These are phyloP conservation scores for Paramecium primaurelia DNA, from an alignment of 73 alveolate species.

Conservation along the genomic window DNA sequence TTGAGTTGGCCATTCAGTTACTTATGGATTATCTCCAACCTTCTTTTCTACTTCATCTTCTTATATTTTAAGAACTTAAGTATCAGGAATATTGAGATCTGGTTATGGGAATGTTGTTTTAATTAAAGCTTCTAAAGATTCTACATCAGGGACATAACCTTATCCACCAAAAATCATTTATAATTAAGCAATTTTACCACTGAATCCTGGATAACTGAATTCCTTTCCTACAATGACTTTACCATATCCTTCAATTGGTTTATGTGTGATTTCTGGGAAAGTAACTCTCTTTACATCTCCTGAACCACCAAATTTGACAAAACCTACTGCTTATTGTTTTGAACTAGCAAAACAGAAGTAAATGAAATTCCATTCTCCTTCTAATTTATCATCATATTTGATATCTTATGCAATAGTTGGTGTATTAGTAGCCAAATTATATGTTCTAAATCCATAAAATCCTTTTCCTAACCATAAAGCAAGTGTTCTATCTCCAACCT, in stretches of 20 bases:
- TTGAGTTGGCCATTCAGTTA: slow-evolving; percentile 2
- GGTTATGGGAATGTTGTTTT: slow-evolving; percentile 13
- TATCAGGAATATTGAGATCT: neutral
- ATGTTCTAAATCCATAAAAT: slow-evolving; percentile 6
- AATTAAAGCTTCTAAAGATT: neutral
- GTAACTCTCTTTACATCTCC: neutral
- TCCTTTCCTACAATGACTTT: neutral
- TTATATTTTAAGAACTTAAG: neutral
- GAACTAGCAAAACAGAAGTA: slow-evolving; percentile 23
- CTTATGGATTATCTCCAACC: neutral
- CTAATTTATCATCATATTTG: slow-evolving; percentile 9
- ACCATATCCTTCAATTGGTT: slow-evolving; percentile 12
- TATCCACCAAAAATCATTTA: slow-evolving; percentile 9
- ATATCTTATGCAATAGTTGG: slow-evolving; percentile 6
- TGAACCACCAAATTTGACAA: neutral
- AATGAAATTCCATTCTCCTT: slow-evolving; percentile 44
- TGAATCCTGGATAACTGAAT: neutral
- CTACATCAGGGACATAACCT: slow-evolving; percentile 16
- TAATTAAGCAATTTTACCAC: neutral
- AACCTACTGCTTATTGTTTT: slow-evolving; percentile 30
- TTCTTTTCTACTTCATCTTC: neutral
- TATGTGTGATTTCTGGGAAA: slow-evolving; percentile 24
- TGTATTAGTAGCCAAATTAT: slow-evolving; percentile 17
- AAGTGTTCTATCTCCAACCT: slow-evolving; percentile 36
- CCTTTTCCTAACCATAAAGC: slow-evolving; percentile 40